Base-by-base conservation (phyloP, 495 filamentous ascomycete species). In the Trypethelium eluteriae region DNA sequence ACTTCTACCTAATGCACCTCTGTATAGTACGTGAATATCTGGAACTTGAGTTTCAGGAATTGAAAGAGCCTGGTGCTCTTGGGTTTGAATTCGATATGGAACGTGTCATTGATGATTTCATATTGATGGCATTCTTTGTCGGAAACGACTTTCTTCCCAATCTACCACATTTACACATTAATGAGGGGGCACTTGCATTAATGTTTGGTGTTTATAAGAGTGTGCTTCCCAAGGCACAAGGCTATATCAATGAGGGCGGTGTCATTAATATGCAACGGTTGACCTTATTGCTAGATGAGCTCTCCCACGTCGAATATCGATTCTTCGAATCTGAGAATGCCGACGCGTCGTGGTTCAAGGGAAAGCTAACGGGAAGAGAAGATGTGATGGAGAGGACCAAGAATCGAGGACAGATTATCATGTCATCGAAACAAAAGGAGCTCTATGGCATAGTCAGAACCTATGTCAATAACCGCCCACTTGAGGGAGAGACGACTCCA, bases 121-220 rank as follows among this genome's bases (percentile, higher is more conserved):
- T 99, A 74, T 84, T 99, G 50, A 96, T 99, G 90, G 93, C 92
- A 39, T 99, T 99, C 80, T 99, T 99, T 74, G 92, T 99, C 74
- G 95, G 95, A 75, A 99, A 99, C 76, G 95, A 99, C 79, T 99
- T 99, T 78, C 83, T 99, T 72, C 95, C 95, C 3, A 96, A 98
- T 78, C 80, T 99, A 63, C 95, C 95, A 2, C 90, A 95, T 69
- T 79, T 99, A 67, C 95, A 98, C 78, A 99, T 99, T 78, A 99
- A 99, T 77, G 95, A 98, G 75, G 95, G 95, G 41, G 95, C 95
- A 11, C 79, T 98, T 73, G 89, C 92, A 25, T 84, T 94, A 69
- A 97, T 98, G 93, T 99, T 99, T 76, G 91, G 89, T 76, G 86
- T 95, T 67, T 99, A 99, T 82, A 97, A 97, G 73, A 81, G 88